Conservation (phyloP, 2,329 filamentous ascomycete species). For the Neonectria coccinea region DNA sequence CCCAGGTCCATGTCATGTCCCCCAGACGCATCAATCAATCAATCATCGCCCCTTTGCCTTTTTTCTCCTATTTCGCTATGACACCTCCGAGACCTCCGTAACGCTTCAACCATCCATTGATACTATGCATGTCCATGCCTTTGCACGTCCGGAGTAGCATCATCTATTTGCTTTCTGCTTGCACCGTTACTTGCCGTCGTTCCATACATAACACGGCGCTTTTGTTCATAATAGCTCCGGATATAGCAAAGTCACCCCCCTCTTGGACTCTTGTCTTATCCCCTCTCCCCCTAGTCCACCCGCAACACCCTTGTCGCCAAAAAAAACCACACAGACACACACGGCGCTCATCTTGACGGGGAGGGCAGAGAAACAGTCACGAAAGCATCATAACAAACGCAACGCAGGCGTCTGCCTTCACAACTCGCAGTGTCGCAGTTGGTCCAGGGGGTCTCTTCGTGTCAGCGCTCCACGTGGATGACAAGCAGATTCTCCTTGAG, state of each 20-base stretch:
- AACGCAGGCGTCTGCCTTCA: not conserved
- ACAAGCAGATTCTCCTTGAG: slow-evolving; percentile 43
- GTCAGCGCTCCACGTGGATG: slow-evolving; percentile 37
- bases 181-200: slow-evolving; percentile 4
- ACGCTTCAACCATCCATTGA: not conserved
- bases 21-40: not conserved
- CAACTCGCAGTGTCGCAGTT: slow-evolving; percentile 2
- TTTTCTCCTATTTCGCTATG: not conserved
- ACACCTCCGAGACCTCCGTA: not conserved
- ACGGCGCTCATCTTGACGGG: slow-evolving; percentile 6
- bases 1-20: slow-evolving; percentile 2
- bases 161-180: not conserved
- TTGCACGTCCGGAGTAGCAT: not conserved
- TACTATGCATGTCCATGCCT: not conserved
- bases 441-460: slow-evolving; percentile 16
- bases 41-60: slow-evolving; percentile 12
- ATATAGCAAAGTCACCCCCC: slow-evolving; percentile 21
- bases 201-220: slow-evolving; percentile 10
- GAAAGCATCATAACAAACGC: not conserved
- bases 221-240: slow-evolving; percentile 19
- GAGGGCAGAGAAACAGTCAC: not conserved
- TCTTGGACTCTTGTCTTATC: slow-evolving; percentile 19
- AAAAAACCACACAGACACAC: slow-evolving; percentile 32
- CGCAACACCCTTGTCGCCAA: slow-evolving; percentile 27
- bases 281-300: slow-evolving; percentile 23